These are phyloP conservation scores for Rutstroemia sp. DNA, from an alignment of 2,329 filamentous ascomycete species.

Conservation along the genomic window DNA sequence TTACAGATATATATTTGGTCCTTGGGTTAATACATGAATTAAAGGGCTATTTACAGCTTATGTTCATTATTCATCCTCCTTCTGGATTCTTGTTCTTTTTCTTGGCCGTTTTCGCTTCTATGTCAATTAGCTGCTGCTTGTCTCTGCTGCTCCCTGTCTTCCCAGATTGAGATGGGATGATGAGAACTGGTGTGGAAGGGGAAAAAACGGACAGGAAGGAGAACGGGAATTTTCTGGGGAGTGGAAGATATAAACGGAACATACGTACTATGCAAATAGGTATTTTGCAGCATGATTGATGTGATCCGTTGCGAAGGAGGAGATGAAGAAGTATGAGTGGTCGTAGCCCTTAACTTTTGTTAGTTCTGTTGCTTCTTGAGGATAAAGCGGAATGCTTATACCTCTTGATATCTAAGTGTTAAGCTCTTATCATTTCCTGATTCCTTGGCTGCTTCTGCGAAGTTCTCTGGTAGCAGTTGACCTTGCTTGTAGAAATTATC, in stretches of 20 bases:
- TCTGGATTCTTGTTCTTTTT: not conserved
- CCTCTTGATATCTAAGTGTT: constrained; percentile 73
- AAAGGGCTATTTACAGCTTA: not conserved
- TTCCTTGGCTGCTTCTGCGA: constrained; percentile 71
- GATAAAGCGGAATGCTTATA: constrained; percentile 30
- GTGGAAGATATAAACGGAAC: not conserved
- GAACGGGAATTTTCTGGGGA: not conserved
- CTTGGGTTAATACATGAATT: not conserved
- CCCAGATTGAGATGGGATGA: not conserved
- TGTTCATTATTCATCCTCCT: not conserved
- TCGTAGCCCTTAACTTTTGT: constrained; percentile 63
- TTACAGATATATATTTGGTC: too few species aligned
- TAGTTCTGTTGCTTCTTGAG: constrained; percentile 8
- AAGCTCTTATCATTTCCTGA: constrained; percentile 64
- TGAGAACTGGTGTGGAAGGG: not conserved
- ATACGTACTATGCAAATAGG: constrained; percentile 12
- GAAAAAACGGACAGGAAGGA: not conserved
- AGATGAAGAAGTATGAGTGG: constrained; percentile 97
- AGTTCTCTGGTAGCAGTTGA: constrained; percentile 90
- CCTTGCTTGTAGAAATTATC: constrained; percentile 96
- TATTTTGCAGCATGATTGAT: constrained; percentile 11
- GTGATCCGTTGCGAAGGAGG: constrained; percentile 62
- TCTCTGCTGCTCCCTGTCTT: not conserved
- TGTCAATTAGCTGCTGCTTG: not conserved
- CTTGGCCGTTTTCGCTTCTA: constrained; percentile 3